Evolutionary conservation across 2,329 filamentous ascomycete genomes (phyloP).

Genomic region (Xylariaceae sp.): DNA sequence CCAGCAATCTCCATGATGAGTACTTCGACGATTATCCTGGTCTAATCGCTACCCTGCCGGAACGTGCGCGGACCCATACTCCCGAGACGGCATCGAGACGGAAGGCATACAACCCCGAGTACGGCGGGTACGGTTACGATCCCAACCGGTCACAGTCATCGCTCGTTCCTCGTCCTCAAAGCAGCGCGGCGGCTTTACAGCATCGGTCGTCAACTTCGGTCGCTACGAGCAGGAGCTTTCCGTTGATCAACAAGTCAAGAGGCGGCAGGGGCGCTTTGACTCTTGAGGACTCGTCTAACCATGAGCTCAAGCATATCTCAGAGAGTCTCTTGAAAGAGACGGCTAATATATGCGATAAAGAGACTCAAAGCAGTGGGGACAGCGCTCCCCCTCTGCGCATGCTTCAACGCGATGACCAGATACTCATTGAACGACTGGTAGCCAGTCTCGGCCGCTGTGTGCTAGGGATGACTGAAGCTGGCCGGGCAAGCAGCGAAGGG

Average conservation of each 20-base stretch:
- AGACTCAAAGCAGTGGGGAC: slow-evolving; percentile 25
- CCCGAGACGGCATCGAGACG: slow-evolving; percentile 30
- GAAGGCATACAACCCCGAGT: slow-evolving; percentile 21
- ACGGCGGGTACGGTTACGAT: slow-evolving; percentile 23
- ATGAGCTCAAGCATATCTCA: slow-evolving; percentile 43
- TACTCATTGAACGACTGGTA: slow-evolving; percentile 54
- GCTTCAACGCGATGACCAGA: slow-evolving; percentile 51
- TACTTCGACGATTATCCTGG: slow-evolving; percentile 21
- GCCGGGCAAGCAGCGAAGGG: slow-evolving; percentile 51
- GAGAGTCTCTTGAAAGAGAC: slow-evolving; percentile 46
- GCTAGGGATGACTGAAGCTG: slow-evolving; percentile 50
- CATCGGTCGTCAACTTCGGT: slow-evolving; percentile 55
- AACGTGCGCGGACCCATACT: slow-evolving; percentile 28
- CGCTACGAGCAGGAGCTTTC: slow-evolving; percentile 57
- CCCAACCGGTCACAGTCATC: slow-evolving; percentile 28
- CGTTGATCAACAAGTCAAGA: slow-evolving; percentile 50
- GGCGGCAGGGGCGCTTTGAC: slow-evolving; percentile 42
- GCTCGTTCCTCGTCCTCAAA: slow-evolving; percentile 39
- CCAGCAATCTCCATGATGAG: slow-evolving; percentile 15
- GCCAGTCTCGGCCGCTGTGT: slow-evolving; percentile 57
- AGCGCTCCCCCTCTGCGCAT: slow-evolving; percentile 39
- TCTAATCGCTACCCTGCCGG: slow-evolving; percentile 17
- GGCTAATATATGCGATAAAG: slow-evolving; percentile 36
- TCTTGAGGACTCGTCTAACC: slow-evolving; percentile 44
- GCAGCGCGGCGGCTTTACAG: slow-evolving; percentile 34